phyloP scores from a whole-genome alignment of 169 alveolate species.

The Cryptosporidium baileyi region DNA sequence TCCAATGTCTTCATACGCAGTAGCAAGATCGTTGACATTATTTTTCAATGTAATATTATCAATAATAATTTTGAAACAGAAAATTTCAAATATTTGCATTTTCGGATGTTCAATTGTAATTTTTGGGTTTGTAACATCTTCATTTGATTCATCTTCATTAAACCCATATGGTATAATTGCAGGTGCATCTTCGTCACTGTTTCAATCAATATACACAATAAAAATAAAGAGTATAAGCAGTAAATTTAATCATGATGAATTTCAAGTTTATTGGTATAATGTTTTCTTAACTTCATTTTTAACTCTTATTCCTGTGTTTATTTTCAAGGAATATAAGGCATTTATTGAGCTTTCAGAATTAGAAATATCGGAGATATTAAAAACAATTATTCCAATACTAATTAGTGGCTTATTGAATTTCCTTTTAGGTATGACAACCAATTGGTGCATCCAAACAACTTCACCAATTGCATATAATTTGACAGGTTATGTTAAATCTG shows the following conservation, averaged over 20 bases:
- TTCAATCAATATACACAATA: slow-evolving; percentile 59
- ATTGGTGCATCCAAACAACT: slow-evolving; percentile 45
- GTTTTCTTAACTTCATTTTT: slow-evolving; percentile 35
- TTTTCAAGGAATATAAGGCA: slow-evolving; percentile 18
- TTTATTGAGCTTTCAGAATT: not conserved
- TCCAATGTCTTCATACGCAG: slow-evolving; percentile 57
- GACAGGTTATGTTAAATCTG: slow-evolving; percentile 55
- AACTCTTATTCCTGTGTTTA: not conserved
- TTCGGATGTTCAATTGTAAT: slow-evolving; percentile 42
- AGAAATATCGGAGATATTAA: not conserved
- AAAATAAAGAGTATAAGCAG: slow-evolving; percentile 29
- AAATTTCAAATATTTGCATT: slow-evolving; percentile 10
- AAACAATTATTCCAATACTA: slow-evolving; percentile 9
- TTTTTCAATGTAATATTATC: slow-evolving; percentile 39
- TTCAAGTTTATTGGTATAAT: slow-evolving; percentile 57
- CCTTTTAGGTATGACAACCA: slow-evolving; percentile 4
- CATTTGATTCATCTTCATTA: slow-evolving; percentile 34
- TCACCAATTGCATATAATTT: slow-evolving; percentile 64
- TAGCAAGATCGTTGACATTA: slow-evolving; percentile 47
- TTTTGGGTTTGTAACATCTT: slow-evolving; percentile 13
- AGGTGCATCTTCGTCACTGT: slow-evolving; percentile 37
- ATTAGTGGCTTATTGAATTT: slow-evolving; percentile 48
- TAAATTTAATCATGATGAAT: slow-evolving; percentile 13
- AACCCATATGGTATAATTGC: slow-evolving; percentile 30
- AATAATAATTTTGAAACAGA: slow-evolving; percentile 4